Evolutionary conservation across 352 stramenopile genomes (phyloP).

Genomic region (Phytophthora ohioensis): DNA sequence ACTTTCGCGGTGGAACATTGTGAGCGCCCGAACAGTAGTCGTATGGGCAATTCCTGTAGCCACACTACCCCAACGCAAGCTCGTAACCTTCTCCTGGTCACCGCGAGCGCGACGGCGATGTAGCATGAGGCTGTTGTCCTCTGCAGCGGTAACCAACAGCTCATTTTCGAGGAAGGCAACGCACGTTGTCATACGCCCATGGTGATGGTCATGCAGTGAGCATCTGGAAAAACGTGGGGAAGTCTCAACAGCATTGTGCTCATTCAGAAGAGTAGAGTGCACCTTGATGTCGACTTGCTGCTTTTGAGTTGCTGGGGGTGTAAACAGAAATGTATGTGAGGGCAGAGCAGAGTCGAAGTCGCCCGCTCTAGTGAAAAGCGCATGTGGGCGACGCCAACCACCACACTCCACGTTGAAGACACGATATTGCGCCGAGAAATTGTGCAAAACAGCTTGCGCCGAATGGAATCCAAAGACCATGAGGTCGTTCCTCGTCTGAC

Average conservation of each 20-base stretch:
- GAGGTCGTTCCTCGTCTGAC: conserved; percentile 46
- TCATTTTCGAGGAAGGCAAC: conserved; percentile 52
- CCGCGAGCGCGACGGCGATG: conserved; percentile 40
- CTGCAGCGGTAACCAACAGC: conserved; percentile 70
- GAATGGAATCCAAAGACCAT: conserved; percentile 89
- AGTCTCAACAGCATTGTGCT: neutral
- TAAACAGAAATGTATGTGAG: conserved; percentile 76
- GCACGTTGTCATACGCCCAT: conserved; percentile 82
- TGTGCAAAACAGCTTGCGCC: conserved; percentile 75
- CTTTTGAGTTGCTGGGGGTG: conserved; percentile 56
- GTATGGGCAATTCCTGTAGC: conserved; percentile 76
- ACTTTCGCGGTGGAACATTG: conserved; percentile 46
- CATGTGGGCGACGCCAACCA: conserved; percentile 85
- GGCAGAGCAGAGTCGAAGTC: conserved; percentile 43
- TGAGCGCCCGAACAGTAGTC: conserved; percentile 81
- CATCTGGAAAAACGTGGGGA: conserved; percentile 32
- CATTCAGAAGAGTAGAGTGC: conserved; percentile 58
- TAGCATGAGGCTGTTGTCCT: conserved; percentile 88
- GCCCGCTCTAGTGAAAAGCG: conserved; percentile 39
- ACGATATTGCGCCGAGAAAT: conserved; percentile 76
- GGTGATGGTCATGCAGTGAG: conserved; percentile 75
- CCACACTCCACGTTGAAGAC: conserved; percentile 82
- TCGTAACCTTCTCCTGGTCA: conserved; percentile 8
- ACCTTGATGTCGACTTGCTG: conserved; percentile 68
- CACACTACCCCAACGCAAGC: conserved; percentile 51